Conservation (phyloP, 2,329 filamentous ascomycete species). For the Coniella lustricola region DNA sequence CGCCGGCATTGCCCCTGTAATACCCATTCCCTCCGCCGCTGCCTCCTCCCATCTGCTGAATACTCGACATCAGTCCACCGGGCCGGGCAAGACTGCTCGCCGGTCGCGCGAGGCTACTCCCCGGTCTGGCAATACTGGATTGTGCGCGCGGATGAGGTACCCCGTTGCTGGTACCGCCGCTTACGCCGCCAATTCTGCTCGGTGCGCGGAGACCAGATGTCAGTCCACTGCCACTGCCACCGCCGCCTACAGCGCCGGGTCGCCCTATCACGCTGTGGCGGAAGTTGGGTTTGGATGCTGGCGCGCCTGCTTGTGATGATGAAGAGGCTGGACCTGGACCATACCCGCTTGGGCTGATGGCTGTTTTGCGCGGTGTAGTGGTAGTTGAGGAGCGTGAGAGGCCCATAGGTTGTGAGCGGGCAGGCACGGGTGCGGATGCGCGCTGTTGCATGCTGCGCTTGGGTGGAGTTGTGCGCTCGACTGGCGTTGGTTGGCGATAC, state of each 20-base stretch:
- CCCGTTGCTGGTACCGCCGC: slow-evolving; percentile 22
- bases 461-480: slow-evolving; percentile 6
- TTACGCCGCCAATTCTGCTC: slow-evolving; percentile 36
- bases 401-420: slow-evolving; percentile 7
- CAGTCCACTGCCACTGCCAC: slow-evolving; percentile 27
- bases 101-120: slow-evolving; percentile 41
- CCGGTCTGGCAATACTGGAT: slow-evolving; percentile 26
- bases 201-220: slow-evolving; percentile 57
- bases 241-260: background rate
- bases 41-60: slow-evolving; percentile 69
- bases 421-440: slow-evolving; percentile 11
- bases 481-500: background rate
- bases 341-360: slow-evolving; percentile 10
- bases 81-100: slow-evolving; percentile 42
- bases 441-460: slow-evolving; percentile 13
- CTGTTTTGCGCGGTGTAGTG: slow-evolving; percentile 11
- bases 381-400: slow-evolving; percentile 9
- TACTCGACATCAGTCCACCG: slow-evolving; percentile 75
- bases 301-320: slow-evolving; percentile 34
- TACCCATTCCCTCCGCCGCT: no score
- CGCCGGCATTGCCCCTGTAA: background rate
- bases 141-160: slow-evolving; percentile 36
- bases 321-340: slow-evolving; percentile 15
- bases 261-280: slow-evolving; percentile 41
- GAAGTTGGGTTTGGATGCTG: slow-evolving; percentile 33